Conservation (phyloP, 208 protist genomes). For the Endotrypanum monterogeii region DNA sequence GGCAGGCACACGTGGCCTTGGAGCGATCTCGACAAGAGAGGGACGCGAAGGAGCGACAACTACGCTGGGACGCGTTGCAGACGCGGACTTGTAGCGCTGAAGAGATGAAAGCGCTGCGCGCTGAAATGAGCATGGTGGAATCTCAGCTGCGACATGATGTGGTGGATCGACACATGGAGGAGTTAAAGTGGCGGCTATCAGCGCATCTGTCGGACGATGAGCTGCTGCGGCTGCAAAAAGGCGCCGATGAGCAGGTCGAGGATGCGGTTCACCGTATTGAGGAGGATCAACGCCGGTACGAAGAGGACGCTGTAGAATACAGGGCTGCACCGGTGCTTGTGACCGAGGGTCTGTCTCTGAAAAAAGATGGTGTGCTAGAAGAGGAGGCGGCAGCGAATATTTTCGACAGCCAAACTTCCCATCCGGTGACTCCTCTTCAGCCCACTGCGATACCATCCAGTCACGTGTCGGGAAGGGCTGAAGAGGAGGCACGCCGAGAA, state of each 20-base stretch:
- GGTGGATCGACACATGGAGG: conserved; percentile 53
- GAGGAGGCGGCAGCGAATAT: not conserved
- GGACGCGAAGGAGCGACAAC: conserved; percentile 42
- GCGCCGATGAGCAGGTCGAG: conserved; percentile 47
- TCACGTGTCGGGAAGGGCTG: not conserved
- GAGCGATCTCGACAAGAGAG: conserved; percentile 40
- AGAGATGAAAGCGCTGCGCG: conserved; percentile 40
- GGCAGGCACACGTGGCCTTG: conserved; percentile 44
- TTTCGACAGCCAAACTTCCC: not conserved
- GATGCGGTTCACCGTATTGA: conserved; percentile 33
- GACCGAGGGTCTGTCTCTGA: not conserved
- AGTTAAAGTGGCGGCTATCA: conserved; percentile 54
- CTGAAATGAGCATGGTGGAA: conserved; percentile 41
- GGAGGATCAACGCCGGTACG: conserved; percentile 2
- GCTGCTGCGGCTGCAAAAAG: conserved; percentile 48
- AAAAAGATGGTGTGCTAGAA: not conserved
- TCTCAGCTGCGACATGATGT: conserved; percentile 41
- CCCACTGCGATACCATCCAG: not conserved
- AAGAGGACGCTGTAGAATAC: conserved; percentile 1
- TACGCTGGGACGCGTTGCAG: conserved; percentile 41
- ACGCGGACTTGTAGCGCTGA: conserved; percentile 38
- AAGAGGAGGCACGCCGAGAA: not conserved
- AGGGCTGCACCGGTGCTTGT: conserved; percentile 5
- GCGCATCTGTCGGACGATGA: conserved; percentile 58
- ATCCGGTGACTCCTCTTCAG: not conserved